Evolutionary conservation across 805 yeast genomes (phyloP).

Genomic region (Suhomyces pyralidae): DNA sequence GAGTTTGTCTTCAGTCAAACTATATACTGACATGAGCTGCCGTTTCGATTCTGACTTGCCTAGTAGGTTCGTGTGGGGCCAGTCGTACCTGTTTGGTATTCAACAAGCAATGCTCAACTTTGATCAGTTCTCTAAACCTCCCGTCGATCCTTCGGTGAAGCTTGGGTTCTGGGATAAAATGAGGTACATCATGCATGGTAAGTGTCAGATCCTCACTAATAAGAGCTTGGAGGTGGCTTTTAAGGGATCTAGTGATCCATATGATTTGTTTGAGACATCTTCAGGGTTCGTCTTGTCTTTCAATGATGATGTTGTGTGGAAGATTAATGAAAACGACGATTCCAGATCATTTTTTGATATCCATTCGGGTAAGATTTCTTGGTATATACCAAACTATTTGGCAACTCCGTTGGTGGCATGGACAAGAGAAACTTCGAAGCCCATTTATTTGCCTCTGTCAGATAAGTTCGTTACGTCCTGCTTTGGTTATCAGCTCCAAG

Average conservation of each 20-base stretch:
- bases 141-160: slow-evolving; percentile 78
- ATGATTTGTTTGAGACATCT: slow-evolving; percentile 58
- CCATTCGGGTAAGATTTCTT: slow-evolving; percentile 56
- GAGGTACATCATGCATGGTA: slow-evolving; percentile 73
- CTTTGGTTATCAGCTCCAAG: slow-evolving; percentile 45
- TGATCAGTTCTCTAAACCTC: slow-evolving; percentile 86
- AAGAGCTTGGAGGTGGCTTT: slow-evolving; percentile 54
- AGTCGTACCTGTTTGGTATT: slow-evolving; percentile 77
- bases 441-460: slow-evolving; percentile 48
- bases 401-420: slow-evolving; percentile 51
- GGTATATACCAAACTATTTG: slow-evolving; percentile 75
- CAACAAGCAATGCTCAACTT: slow-evolving; percentile 74
- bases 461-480: slow-evolving; percentile 42
- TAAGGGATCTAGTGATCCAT: slow-evolving; percentile 81
- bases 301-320: slow-evolving; percentile 56
- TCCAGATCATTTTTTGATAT: slow-evolving; percentile 66
- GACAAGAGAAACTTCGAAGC: slow-evolving; percentile 48
- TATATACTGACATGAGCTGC: slow-evolving; percentile 60
- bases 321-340: slow-evolving; percentile 63
- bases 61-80: slow-evolving; percentile 78
- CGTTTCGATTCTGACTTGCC: slow-evolving; percentile 54
- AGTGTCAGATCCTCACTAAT: slow-evolving; percentile 46
- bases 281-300: slow-evolving; percentile 81
- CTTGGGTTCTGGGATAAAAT: slow-evolving; percentile 94
- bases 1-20: slow-evolving; percentile 71